Conservation (phyloP, 192 early-diverging fungal genomes). For the Rhizophagus clarus region DNA sequence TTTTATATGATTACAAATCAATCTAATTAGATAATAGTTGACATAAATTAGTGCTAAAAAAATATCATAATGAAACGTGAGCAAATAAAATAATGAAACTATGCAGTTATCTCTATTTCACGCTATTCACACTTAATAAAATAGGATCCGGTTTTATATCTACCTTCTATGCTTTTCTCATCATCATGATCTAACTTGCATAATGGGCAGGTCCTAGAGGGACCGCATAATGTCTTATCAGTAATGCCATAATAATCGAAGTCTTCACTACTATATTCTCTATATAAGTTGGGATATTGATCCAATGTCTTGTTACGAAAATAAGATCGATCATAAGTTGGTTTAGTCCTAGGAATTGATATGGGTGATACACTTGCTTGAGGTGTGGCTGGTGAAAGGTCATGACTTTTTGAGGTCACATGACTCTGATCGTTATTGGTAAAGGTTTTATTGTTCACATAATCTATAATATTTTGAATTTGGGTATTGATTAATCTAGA, state of each 20-base stretch:
- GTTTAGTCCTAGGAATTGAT: neutral
- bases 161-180: no score
- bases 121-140: conserved; percentile 7
- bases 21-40: conserved; percentile 11
- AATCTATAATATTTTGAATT: no score
- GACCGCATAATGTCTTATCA: no score
- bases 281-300: no score
- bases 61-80: neutral
- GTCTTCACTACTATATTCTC: no score
- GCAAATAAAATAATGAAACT: conserved; percentile 8
- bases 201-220: conserved; percentile 1
- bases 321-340: conserved; percentile 9
- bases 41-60: neutral
- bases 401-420: conserved; percentile 7
- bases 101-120: conserved; percentile 11
- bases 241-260: no score
- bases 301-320: conserved; percentile 8
- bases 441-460: no score
- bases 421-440: neutral
- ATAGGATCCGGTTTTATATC: conserved; percentile 1
- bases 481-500: no score
- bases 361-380: no score
- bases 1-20: conserved; percentile 14
- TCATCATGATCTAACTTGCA: neutral
- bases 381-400: neutral